Conservation (phyloP, 139 green algal genomes). For the Choricystis sp. region DNA sequence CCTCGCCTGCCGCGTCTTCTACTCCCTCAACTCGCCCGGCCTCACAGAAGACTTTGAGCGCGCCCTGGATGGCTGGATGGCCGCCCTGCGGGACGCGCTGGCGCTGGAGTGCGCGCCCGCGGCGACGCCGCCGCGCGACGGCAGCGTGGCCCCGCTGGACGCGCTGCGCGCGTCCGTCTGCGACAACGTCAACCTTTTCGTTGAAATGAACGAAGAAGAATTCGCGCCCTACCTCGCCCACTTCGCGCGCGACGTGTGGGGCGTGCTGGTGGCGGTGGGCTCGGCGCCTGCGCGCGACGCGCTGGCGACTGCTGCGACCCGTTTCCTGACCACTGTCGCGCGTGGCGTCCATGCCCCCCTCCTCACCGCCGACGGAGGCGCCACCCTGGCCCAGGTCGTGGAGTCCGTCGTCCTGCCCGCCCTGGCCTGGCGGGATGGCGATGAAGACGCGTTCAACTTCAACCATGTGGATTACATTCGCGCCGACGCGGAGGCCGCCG, state of each 20-base stretch:
- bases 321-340: constrained; percentile 82
- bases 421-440: constrained; percentile 33
- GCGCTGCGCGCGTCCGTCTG: constrained; percentile 10
- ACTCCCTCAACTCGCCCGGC: constrained; percentile 78
- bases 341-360: constrained; percentile 63
- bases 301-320: constrained; percentile 78
- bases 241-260: constrained; percentile 75
- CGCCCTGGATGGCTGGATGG: constrained; percentile 81
- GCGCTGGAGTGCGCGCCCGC: constrained; percentile 36
- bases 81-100: constrained; percentile 60
- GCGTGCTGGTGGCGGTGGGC: constrained; percentile 57
- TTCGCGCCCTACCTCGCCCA: constrained; percentile 65
- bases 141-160: constrained; percentile 48
- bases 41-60: constrained; percentile 86
- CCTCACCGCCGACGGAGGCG: constrained; percentile 41
- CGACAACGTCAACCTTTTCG: constrained; percentile 60
- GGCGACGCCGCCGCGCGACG: constrained; percentile 33
- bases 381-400: constrained; percentile 50
- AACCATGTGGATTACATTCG: constrained; percentile 92
- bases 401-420: constrained; percentile 83
- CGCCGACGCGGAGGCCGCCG: constrained; percentile 83
- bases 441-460: constrained; percentile 88
- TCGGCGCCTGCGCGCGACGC: constrained; percentile 46
- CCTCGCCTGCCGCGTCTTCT: constrained; percentile 72
- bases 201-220: constrained; percentile 93